Evolutionary conservation across 768 basidiomycete genomes (phyloP), one percentile per base, ranked within the genome.

Genomic region (Tulasnella sp.): DNA sequence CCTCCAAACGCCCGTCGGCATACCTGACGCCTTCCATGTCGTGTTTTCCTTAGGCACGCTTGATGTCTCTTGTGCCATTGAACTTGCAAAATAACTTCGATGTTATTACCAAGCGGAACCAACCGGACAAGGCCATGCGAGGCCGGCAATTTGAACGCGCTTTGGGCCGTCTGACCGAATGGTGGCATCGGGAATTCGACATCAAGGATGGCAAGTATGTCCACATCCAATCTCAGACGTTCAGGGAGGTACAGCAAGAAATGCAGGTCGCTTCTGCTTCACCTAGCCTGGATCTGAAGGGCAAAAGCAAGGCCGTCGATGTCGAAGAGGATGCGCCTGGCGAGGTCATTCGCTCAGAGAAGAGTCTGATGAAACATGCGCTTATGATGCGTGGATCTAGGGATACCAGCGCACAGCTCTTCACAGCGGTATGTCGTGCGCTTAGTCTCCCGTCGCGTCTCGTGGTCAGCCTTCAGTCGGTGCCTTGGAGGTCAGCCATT

Each of bases 361-460:
- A 94, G 68, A 92, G 89, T 64, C 76, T 97, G 41, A 93, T 94
- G 88, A 97, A 96, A 68, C 91, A 94, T 68, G 86, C 84, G 0
- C 73, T 97, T 19, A 83, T 86, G 78, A 79, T 78, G 56, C 76
- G 73, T 61, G 96, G 94, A 5, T 86, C 84, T 23, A 78, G 88
- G 62, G 96, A 99, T 69, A 80, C 81, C 41, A 87, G 86, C 60
- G 86, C 91, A 0, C 91, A 95, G 65, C 77, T 98, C 3, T 98
- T 97, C 69, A 94, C 92, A 3, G 83, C 89, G 0, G 75, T 96
- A 0, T 90, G 91, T 70, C 79, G 96, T 21, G 88, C 83, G 4
- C 76, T 97, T 4, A 86, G 84, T 10, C 82, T 98, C 19, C 93
- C 93, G 0, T 81, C 92, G 4, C 76, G 96, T 49, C 75, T 98